A percentile compares a stretch with the other conserved stretches of the same genome.
phyloP scores from a whole-genome alignment of 2,329 filamentous ascomycete genomes.

The Nemania sp. region DNA sequence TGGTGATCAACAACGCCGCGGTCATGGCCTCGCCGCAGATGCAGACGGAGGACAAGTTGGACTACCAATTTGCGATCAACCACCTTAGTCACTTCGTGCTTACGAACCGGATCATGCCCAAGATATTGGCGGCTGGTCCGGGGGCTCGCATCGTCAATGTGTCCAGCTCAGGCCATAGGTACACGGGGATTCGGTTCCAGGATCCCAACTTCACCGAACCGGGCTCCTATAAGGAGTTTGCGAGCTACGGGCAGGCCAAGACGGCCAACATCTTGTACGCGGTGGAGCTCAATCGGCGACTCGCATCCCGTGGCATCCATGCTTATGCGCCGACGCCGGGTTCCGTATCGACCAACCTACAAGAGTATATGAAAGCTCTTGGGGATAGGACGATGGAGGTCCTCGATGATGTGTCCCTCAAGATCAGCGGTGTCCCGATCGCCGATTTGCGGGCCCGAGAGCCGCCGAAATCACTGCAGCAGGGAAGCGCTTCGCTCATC shows the following conservation, averaged over 20 bases:
- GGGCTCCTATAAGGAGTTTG: slow-evolving; percentile 43
- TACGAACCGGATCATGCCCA: slow-evolving; percentile 37
- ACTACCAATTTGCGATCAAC: slow-evolving; percentile 43
- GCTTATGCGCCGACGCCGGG: slow-evolving; percentile 49
- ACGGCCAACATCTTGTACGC: slow-evolving; percentile 51
- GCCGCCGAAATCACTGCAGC: slow-evolving; percentile 44
- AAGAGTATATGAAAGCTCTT: slow-evolving; percentile 25
- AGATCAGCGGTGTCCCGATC: slow-evolving; percentile 32
- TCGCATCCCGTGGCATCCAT: slow-evolving; percentile 36
- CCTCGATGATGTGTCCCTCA: slow-evolving; percentile 28
- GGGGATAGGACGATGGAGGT: slow-evolving; percentile 25
- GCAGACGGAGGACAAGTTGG: slow-evolving; percentile 40
- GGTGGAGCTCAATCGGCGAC: slow-evolving; percentile 40
- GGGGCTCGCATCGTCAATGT: slow-evolving; percentile 32
- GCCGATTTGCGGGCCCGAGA: slow-evolving; percentile 25
- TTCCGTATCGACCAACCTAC: slow-evolving; percentile 36
- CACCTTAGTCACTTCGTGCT: slow-evolving; percentile 44
- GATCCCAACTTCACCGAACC: slow-evolving; percentile 38
- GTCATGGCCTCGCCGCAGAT: slow-evolving; percentile 47
- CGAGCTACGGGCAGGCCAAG: slow-evolving; percentile 51
- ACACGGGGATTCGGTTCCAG: slow-evolving; percentile 33
- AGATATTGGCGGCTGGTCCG: slow-evolving; percentile 28
- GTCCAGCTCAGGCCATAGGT: slow-evolving; percentile 34
- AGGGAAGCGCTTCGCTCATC: slow-evolving; percentile 49
- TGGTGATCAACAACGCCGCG: slow-evolving; percentile 44